These are phyloP conservation scores for Fusarium pseudocircinatum DNA, from an alignment of 2,329 filamentous ascomycete genomes.

Conservation along the genomic window DNA sequence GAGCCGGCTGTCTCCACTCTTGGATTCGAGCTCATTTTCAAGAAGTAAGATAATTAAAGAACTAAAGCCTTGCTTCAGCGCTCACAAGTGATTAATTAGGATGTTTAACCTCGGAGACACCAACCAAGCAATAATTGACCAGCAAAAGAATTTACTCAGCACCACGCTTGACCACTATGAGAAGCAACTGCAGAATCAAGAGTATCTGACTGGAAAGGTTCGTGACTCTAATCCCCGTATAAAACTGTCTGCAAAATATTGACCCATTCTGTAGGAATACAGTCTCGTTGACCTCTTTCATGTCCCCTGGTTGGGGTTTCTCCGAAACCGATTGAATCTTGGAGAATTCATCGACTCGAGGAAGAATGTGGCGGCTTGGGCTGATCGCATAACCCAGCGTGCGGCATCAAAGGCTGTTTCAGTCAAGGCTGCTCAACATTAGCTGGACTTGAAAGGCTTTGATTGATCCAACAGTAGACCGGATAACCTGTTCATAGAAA, in stretches of 20 bases:
- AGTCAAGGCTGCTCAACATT: background rate
- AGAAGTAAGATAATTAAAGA: background rate
- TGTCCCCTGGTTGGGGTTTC: background rate
- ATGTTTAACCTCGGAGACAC: background rate
- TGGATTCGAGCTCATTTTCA: background rate
- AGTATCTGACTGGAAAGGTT: background rate
- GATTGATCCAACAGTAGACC: rapidly evolving
- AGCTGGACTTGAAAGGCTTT: background rate
- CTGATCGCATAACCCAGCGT: background rate
- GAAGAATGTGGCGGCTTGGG: background rate
- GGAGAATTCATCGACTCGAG: background rate
- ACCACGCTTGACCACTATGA: background rate
- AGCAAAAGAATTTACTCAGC: background rate
- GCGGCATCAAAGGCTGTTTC: background rate
- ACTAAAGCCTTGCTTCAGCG: too few species aligned
- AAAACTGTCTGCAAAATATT: rapidly evolving
- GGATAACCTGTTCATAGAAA: rapidly evolving
- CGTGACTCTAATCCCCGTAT: background rate
- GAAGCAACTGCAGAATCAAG: background rate
- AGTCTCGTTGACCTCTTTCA: background rate
- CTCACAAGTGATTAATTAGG: background rate
- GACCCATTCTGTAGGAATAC: background rate
- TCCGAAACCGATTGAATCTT: background rate
- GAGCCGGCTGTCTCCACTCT: background rate
- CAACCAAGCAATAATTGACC: background rate